phyloP scores from a whole-genome alignment of 176 grass and related monocot genomes.

The Aegilops sharonensis region DNA sequence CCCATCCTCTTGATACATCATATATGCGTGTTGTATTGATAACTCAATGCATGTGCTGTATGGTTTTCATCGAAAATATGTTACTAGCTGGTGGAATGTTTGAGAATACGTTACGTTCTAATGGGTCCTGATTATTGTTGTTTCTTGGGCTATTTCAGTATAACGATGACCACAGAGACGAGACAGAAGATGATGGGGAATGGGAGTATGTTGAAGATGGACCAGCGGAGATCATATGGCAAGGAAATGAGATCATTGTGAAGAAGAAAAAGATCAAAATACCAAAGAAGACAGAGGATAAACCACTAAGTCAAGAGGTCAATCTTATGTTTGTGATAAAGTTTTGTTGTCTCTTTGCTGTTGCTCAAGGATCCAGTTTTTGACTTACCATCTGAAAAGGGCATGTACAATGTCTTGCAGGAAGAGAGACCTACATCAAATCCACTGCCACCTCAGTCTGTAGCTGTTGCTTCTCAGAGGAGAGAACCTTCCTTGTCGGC shows the following conservation, averaged over 20 bases:
- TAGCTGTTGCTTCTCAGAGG: slow-evolving; percentile 56
- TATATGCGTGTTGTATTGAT: not conserved
- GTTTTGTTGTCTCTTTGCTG: not conserved
- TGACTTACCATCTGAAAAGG: slow-evolving; percentile 14
- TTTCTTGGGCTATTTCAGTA: slow-evolving; percentile 34
- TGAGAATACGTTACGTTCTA: slow-evolving; percentile 12
- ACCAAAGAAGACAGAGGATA: slow-evolving; percentile 56
- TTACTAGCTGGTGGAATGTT: not conserved
- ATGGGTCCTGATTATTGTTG: slow-evolving; percentile 10
- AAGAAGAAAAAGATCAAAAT: slow-evolving; percentile 93
- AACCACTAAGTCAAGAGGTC: slow-evolving; percentile 49
- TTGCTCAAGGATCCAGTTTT: slow-evolving; percentile 14
- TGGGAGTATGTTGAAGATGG: slow-evolving; percentile 94
- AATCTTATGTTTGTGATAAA: slow-evolving; percentile 14
- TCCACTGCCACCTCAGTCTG: slow-evolving; percentile 74
- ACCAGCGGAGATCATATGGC: slow-evolving; percentile 87
- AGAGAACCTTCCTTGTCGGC: slow-evolving; percentile 60
- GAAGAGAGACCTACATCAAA: slow-evolving; percentile 95
- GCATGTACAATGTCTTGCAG: slow-evolving; percentile 46
- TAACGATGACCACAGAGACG: slow-evolving; percentile 42
- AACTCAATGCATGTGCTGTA: not conserved
- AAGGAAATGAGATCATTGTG: slow-evolving; percentile 95
- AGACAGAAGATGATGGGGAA: slow-evolving; percentile 52
- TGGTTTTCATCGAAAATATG: not conserved
- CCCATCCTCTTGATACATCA: not conserved